Base-by-base conservation (phyloP, 1,284 basidiomycete genomes). In the Hemileia vastatrix region DNA sequence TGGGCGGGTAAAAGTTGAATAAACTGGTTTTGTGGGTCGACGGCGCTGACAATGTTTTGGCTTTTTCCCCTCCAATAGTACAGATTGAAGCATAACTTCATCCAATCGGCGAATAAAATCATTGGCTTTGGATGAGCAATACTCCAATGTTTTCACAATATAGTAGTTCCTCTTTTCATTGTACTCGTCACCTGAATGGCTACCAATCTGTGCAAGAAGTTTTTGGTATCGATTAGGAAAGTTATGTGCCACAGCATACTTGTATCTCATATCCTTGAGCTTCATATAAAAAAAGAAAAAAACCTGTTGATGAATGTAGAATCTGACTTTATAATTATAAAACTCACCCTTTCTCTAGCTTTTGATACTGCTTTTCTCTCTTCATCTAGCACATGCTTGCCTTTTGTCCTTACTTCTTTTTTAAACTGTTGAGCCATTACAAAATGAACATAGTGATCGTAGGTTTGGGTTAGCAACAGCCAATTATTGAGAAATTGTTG, bases 381-480 rank as follows among this genome's bases (percentile, higher is more conserved):
- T 57, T 57, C 31, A 3, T 57, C 44, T 18, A 1, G 6, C 2
- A 18, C 4, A 19, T 48, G 49, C 44, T 50, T 57, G 1, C 55
- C 55, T 3, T n/a, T 2, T 49, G 3, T 15, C 11, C 54, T 54
- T 5, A 36, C 27, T 21, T 61, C 59, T 18, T 24, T 3, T 6
- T 54, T 40, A 32, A 27, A 54, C 1, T 50, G 8, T 2, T 21
- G 21, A 15, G 21, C 52, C 44, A 54, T 36, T 0, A 47, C 18
- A 18, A 27, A 61, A 24, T 61, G 59, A 1, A 61, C 51, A 48
- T 27, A 61, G 43, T 61, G 59, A 19, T 61, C 49, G 32, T 54
- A 61, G 2, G 52, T 31, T 24, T 24, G 27, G 1, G 48, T 54
- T 1, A 54, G 40, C 2, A 61, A 24, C 31, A 11, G 32, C 2